Evolutionary conservation across 805 yeast species (phyloP), one percentile per base, ranked within the genome.

Genomic region (Ogataea siamensis): DNA sequence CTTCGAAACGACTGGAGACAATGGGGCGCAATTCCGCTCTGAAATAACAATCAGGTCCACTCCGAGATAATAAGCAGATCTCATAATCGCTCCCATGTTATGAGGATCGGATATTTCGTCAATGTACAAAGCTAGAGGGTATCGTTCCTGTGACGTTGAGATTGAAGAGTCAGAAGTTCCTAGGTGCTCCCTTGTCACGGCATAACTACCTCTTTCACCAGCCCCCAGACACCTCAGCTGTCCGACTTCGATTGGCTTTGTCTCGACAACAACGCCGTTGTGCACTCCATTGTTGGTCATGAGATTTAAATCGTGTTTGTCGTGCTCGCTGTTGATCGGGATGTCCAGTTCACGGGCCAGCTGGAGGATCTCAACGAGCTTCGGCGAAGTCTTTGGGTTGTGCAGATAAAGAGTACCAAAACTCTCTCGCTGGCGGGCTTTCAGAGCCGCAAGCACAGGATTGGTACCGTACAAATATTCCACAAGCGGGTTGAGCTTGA

Each of bases 31-130:
- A 53, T 85, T 82, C 34, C 73, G 74, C 23, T 74, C 78, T 2
- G 94, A 82, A 28, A 82, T 62, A 1, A 83, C 77, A 5, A 87
- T 64, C 53, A 86, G 83, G 60, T 88, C 95, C 2, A 72, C 95
- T 7, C 96, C 96, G 10, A 87, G 66, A 61, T 71, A 87, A 62
- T 79, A 83, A 0, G 94, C 91, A 2, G 88, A 75, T 55, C 96
- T 67, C 19, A 85, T 62, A 28, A 87, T 76, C 16, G 91, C 93
- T 6, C 96, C 96, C 49, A 86, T 67, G 56, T 87, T 87, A 57
- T 86, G 94, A 0, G 96, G 91, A 58, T 87, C 96, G 10, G 85
- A 76, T 29, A 88, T 70, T 42, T 84, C 87, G 58, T 87, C 96
- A 17, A 87, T 62, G 50, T 72, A 87, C 3, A 87, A 48, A 0